A percentile compares a stretch with the other conserved stretches of the same genome.
These are phyloP conservation scores for Solanum bulbocastanum DNA, from an alignment of 257 asterid species.

Conservation along the genomic window DNA sequence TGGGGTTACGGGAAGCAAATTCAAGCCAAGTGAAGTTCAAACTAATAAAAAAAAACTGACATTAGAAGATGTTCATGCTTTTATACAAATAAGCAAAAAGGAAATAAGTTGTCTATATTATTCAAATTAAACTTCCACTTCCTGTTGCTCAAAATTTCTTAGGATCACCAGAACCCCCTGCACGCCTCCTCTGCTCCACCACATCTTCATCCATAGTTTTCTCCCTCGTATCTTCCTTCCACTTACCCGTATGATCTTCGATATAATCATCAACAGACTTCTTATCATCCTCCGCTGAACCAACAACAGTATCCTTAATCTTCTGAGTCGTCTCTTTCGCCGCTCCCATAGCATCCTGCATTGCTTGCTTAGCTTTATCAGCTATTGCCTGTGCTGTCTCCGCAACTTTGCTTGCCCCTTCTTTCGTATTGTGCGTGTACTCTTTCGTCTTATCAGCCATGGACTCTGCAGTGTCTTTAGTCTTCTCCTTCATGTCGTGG, in stretches of 20 bases:
- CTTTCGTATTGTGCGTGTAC: slow-evolving; percentile 20
- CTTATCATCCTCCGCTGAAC: slow-evolving; percentile 24
- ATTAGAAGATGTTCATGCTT: neutral
- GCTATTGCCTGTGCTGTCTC: slow-evolving; percentile 21
- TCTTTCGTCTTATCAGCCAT: slow-evolving; percentile 30
- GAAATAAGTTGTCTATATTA: neutral
- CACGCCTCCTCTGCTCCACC: slow-evolving; percentile 20
- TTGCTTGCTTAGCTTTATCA: slow-evolving; percentile 33
- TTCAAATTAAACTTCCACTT: neutral
- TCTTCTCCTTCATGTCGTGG: slow-evolving; percentile 18
- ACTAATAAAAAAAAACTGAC: neutral
- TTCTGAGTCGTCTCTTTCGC: slow-evolving; percentile 33
- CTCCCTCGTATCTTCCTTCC: slow-evolving; percentile 10
- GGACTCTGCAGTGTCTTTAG: slow-evolving; percentile 15
- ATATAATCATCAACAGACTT: slow-evolving; percentile 29
- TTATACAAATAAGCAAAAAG: neutral
- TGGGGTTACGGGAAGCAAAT: neutral
- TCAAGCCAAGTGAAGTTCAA: neutral
- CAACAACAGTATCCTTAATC: slow-evolving; percentile 58
- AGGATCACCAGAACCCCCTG: neutral
- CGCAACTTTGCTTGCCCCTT: slow-evolving; percentile 11
- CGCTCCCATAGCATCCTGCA: slow-evolving; percentile 16
- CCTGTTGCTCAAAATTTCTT: neutral
- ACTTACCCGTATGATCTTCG: slow-evolving; percentile 37
- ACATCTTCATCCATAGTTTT: slow-evolving; percentile 42